These are phyloP conservation scores for Coemansia biformis DNA, from an alignment of 192 early-diverging fungal genomes.

Conservation along the genomic window DNA sequence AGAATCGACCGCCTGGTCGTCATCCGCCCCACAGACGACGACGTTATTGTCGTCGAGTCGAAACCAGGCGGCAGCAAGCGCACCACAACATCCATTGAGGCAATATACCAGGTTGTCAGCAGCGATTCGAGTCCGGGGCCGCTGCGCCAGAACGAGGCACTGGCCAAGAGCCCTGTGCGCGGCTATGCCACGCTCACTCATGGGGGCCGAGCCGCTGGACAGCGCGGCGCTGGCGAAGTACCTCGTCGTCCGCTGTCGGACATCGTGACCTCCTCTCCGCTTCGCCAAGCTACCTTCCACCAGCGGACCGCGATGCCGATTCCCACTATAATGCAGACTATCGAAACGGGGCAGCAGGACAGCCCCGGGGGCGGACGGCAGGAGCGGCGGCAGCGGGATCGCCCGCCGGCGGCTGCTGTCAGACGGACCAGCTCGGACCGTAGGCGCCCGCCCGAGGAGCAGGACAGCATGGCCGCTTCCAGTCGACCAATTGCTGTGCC, in stretches of 20 bases:
- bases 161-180: no score
- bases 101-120: slow-evolving; percentile 24
- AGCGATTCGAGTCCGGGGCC: background rate
- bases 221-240: background rate
- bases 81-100: slow-evolving; percentile 10
- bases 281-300: background rate
- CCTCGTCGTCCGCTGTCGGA: background rate
- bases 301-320: background rate
- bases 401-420: background rate
- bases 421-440: background rate
- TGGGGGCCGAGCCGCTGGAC: no score
- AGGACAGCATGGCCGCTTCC: no score
- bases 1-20: slow-evolving; percentile 25
- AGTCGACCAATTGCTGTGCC: slow-evolving; percentile 26
- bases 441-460: no score
- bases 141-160: background rate
- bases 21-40: slow-evolving; percentile 9
- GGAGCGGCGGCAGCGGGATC: background rate
- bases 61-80: background rate
- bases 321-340: slow-evolving; percentile 1
- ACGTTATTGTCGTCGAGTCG: slow-evolving; percentile 22
- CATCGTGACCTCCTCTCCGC: background rate
- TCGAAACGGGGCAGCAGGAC: background rate
- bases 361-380: background rate
- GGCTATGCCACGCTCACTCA: no score